phyloP scores from a whole-genome alignment of 2,329 filamentous ascomycete genomes.

The Verticillium albo-atrum region DNA sequence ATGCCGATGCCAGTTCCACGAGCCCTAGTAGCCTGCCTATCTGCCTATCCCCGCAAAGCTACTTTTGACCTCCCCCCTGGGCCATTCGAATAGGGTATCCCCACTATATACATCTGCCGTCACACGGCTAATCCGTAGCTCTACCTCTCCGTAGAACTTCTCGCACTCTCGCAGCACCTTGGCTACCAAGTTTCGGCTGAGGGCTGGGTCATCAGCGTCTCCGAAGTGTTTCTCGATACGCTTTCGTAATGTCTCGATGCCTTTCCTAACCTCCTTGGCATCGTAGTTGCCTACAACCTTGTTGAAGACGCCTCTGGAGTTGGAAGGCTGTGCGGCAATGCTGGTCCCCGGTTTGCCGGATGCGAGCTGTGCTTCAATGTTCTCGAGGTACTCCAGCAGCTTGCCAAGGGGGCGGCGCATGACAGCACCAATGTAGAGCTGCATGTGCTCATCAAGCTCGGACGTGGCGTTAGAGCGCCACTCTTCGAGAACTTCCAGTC shows the following conservation, averaged over 20 bases:
- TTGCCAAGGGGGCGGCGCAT: constrained; percentile 87
- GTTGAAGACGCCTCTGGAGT: constrained; percentile 78
- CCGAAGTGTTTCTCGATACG: constrained; percentile 97
- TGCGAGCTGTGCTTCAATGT: constrained; percentile 69
- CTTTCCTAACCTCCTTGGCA: constrained; percentile 77
- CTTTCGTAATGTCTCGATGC: constrained; percentile 85
- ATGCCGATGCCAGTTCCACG: background rate
- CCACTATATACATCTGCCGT: constrained; percentile 61
- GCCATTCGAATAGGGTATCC: constrained; percentile 63
- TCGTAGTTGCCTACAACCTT: constrained; percentile 81
- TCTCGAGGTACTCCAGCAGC: constrained; percentile 86
- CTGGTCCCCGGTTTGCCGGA: constrained; percentile 53
- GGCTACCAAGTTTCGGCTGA: constrained; percentile 54
- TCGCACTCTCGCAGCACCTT: constrained; percentile 59
- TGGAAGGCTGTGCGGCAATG: constrained; percentile 76
- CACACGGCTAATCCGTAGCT: constrained; percentile 54
- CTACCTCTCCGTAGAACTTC: constrained; percentile 57
- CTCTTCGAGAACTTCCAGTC: constrained; percentile 71
- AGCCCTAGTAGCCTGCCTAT: background rate
- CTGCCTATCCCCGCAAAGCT: constrained; percentile 38
- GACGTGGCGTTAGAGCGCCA: constrained; percentile 75
- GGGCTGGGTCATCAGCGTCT: constrained; percentile 70
- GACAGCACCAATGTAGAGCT: constrained; percentile 79
- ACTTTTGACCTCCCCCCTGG: constrained; percentile 56
- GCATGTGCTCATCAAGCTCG: constrained; percentile 84